Base-by-base conservation (phyloP, 2,329 filamentous ascomycete species). In the Fusarium verrucosum region DNA sequence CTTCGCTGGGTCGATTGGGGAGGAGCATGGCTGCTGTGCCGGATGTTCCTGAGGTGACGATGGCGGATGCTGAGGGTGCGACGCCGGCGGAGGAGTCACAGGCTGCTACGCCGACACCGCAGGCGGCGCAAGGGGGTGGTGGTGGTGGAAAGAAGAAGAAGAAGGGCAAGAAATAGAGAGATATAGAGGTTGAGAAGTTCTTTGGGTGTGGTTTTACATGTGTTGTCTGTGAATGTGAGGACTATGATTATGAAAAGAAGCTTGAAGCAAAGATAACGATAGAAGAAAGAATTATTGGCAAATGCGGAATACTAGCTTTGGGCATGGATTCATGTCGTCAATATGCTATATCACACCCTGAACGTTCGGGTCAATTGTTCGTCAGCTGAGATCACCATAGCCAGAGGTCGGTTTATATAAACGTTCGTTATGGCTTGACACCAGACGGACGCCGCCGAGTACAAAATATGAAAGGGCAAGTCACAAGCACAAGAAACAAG, bases 1-100 rank as follows among this genome's bases (percentile, higher is more conserved):
- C 87, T 47, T 87, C 89, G 38, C 77, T 99, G 63, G 93, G 92
- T 1, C 85, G 86, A 55, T 78, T 97, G 68, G 92, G 89, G n/a
- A 84, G 88, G 51, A 85, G 83, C 55, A 89, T 91, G 82, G 86
- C 85, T 14, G 86, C 83, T 30, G 73, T 89, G 67, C 79, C 81
- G 49, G 78, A 77, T 17, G 72, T 74, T 23, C 73, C 74, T 17
- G 81, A 82, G 45, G 81, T 77, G 67, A 70, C 73, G 7, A 81
- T 81, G 77, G 72, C 66, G 13, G 82, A 83, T 62, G 76, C 76
- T 10, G 72, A 69, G 37, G 71, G 58, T 9, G 47, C 55, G 45
- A 70, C 71, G 50, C 50, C 57, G 44, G 70, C 70, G 52, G 65
- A 66, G 61, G 70, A 69, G 32, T 65, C 64, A 54, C 62, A 69